These are phyloP conservation scores for Scutellaria minor DNA, from an alignment of 257 asterid species.

Conservation along the genomic window DNA sequence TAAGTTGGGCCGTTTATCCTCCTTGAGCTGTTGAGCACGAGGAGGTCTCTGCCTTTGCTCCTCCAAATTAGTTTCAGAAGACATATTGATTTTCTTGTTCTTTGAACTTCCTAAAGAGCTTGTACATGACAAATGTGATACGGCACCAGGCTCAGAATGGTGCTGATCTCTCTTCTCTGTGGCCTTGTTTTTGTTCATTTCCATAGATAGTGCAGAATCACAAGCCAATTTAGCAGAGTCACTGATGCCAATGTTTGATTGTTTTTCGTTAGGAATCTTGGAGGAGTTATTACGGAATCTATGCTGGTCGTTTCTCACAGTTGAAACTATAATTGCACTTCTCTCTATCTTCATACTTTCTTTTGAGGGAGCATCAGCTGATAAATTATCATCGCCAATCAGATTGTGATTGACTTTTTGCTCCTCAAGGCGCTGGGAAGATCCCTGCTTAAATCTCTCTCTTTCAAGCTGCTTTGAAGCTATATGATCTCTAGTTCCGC, in stretches of 20 bases:
- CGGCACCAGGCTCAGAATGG: no score
- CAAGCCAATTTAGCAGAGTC: neutral
- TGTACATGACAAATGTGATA: no score
- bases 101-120: no score
- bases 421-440: neutral
- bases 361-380: conserved; percentile 1
- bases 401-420: neutral
- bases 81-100: conserved; percentile 1
- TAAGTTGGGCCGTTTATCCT: conserved; percentile 5
- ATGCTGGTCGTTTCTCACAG: no score
- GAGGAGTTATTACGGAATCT: neutral
- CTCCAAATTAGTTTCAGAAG: conserved; percentile 23
- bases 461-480: neutral
- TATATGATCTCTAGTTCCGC: neutral
- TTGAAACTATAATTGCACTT: neutral
- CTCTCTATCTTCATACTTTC: neutral
- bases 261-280: conserved; percentile 1
- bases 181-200: neutral
- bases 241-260: no score
- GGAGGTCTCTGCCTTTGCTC: conserved; percentile 10
- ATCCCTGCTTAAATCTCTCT: neutral
- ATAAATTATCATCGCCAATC: neutral
- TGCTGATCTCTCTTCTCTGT: neutral
- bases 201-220: conserved; percentile 3
- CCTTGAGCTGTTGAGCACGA: conserved; percentile 2